Evolutionary conservation across 1,139 yeast species (phyloP).

Genomic region (Zygosaccharomyces pseudobailii): DNA sequence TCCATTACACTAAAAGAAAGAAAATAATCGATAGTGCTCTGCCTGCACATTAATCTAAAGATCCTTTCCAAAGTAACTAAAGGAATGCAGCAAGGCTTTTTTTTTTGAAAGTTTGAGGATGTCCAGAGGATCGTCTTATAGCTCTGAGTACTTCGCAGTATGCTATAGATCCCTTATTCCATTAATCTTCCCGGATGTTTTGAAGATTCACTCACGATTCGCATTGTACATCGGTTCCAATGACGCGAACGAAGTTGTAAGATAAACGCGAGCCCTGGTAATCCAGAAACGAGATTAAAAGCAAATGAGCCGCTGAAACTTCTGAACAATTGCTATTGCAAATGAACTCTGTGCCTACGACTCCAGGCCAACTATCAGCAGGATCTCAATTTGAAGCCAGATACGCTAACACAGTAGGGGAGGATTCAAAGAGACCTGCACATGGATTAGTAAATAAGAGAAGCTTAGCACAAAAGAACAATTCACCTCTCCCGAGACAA

Average conservation of each 20-base stretch:
- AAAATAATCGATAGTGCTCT: too few species aligned
- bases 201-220: too few species aligned
- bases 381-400: neutral
- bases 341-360: constrained; percentile 1
- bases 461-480: constrained; percentile 8
- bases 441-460: constrained; percentile 21
- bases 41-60: too few species aligned
- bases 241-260: neutral
- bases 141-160: too few species aligned
- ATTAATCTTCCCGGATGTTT: too few species aligned
- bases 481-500: constrained; percentile 1
- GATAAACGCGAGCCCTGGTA: neutral
- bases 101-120: too few species aligned
- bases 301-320: neutral
- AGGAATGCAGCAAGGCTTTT: too few species aligned
- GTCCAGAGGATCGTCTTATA: too few species aligned
- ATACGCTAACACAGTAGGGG: neutral
- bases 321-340: neutral
- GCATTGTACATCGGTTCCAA: too few species aligned
- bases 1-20: too few species aligned
- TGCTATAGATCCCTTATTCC: too few species aligned
- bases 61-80: too few species aligned
- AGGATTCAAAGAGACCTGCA: constrained; percentile 14
- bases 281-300: neutral
- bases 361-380: neutral